Base-by-base conservation (phyloP, 2,329 filamentous ascomycete species). In the Eurotiales sp. region DNA sequence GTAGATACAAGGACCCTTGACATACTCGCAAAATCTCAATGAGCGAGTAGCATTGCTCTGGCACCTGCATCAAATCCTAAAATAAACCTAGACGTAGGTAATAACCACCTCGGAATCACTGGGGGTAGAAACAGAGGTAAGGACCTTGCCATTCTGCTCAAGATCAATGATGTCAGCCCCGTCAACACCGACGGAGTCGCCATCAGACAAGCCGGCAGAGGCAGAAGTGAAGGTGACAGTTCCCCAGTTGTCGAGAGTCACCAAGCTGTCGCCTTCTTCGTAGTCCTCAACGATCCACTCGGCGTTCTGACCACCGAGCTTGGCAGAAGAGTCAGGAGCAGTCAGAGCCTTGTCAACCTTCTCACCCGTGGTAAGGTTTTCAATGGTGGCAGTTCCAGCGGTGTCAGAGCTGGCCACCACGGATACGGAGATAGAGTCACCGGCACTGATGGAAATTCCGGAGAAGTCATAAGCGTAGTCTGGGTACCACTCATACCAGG, bases 201-300 rank as follows among this genome's bases (percentile, higher is more conserved):
- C 52, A 7, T 54, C 55, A 2, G 56, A 59, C 3, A 61, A 59
- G 43, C 61, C 51, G 12, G 64, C 64, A 32, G 61, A 60, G 3
- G 64, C 64, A 19, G 67, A 66, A 8, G 58, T 66, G 51, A 72
- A 72, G 15, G 53, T 67, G 14, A 80, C 70, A 3, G 63, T 70
- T 14, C 72, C 72, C 52, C 80, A 80, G 59, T 79, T 62, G 27
- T 70, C 74, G 43, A 80, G 67, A 0, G 68, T 59, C 5, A 80
- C 74, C 46, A 76, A 67, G 2, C 59, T 55, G 40, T 56, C 54
- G 34, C 67, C 64, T 3, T 63, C 56, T 55, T 72, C 64, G 55
- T 76, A 80, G 53, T 80, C 78, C 69, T 84, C 81, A 12, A 84
- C 79, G 58, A 84, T 83, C 80, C 81, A 85, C 61, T 84, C 81